phyloP scores from a whole-genome alignment of 345 rosid species.

The Syzygium oleosum region DNA sequence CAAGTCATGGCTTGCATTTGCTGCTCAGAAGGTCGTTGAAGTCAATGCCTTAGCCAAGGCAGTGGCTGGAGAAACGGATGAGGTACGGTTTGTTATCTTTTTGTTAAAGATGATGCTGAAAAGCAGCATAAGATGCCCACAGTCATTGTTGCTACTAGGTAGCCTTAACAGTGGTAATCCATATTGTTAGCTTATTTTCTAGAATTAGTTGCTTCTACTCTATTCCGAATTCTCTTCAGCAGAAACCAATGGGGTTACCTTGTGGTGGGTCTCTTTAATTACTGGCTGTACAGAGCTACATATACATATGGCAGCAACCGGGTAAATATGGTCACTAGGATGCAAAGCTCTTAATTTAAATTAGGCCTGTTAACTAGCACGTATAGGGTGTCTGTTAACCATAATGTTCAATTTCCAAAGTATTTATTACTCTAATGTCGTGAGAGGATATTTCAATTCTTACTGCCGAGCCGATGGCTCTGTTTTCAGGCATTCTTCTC shows the following conservation, averaged over 20 bases:
- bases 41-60: constrained; percentile 86
- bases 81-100: constrained; percentile 27
- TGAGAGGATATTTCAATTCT: neutral
- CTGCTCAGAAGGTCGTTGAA: constrained; percentile 87
- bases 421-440: neutral
- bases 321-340: neutral
- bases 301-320: neutral
- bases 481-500: constrained; percentile 47
- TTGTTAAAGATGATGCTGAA: no score
- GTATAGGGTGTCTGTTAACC: neutral
- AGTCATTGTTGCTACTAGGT: neutral
- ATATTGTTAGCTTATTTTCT: no score
- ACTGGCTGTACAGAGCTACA: neutral
- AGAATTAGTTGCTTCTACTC: neutral
- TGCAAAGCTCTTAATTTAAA: no score
- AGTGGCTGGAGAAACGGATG: constrained; percentile 63
- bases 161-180: neutral
- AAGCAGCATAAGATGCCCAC: no score
- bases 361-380: neutral
- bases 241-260: rapidly evolving
- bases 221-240: rapidly evolving
- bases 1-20: constrained; percentile 90
- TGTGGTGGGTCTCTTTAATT: neutral
- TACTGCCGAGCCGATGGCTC: neutral
- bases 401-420: neutral